Conservation (phyloP, 1,284 basidiomycete species). For the Xerocomus nothofagi region DNA sequence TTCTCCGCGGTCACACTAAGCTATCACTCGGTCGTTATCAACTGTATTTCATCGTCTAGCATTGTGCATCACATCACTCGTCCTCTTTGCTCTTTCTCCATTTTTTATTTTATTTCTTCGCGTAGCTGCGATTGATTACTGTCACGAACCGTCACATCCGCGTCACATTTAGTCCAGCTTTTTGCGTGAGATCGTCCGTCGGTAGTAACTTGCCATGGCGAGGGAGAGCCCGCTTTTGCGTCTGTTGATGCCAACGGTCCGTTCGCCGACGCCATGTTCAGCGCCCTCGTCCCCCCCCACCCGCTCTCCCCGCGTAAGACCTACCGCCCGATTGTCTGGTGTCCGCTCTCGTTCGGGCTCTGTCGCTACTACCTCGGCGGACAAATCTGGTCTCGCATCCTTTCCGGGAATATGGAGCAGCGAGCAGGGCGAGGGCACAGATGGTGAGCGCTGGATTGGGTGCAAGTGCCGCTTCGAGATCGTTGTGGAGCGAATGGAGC, state of each 20-base stretch:
- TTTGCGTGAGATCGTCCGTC: background rate
- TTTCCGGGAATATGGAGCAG: slow-evolving; percentile 3
- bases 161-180: slow-evolving; percentile 11
- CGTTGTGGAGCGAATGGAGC: slow-evolving; percentile 44
- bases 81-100: slow-evolving; percentile 6
- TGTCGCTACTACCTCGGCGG: slow-evolving; percentile 21
- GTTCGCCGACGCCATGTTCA: slow-evolving; percentile 16
- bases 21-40: slow-evolving; percentile 2
- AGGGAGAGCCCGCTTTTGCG: slow-evolving; percentile 16
- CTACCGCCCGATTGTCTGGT: slow-evolving; percentile 28
- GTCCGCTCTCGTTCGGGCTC: slow-evolving; percentile 36
- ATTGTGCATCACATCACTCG: slow-evolving; percentile 17
- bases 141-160: slow-evolving; percentile 16
- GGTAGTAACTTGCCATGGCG: slow-evolving; percentile 25
- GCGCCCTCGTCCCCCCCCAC: slow-evolving; percentile 8
- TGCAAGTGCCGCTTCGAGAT: slow-evolving; percentile 43
- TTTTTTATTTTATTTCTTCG: slow-evolving; percentile 4
- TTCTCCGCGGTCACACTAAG: slow-evolving; percentile 7
- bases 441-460: slow-evolving; percentile 42
- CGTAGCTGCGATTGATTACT: slow-evolving; percentile 3
- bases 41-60: slow-evolving; percentile 18
- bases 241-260: slow-evolving; percentile 35
- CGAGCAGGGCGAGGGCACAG: slow-evolving; percentile 17
- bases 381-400: slow-evolving; percentile 14
- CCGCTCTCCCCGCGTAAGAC: slow-evolving; percentile 30